A percentile compares a stretch with the other conserved stretches of the same genome.
Evolutionary conservation across 2,329 filamentous ascomycete species (phyloP).

Genomic region (Eutypa lata): DNA sequence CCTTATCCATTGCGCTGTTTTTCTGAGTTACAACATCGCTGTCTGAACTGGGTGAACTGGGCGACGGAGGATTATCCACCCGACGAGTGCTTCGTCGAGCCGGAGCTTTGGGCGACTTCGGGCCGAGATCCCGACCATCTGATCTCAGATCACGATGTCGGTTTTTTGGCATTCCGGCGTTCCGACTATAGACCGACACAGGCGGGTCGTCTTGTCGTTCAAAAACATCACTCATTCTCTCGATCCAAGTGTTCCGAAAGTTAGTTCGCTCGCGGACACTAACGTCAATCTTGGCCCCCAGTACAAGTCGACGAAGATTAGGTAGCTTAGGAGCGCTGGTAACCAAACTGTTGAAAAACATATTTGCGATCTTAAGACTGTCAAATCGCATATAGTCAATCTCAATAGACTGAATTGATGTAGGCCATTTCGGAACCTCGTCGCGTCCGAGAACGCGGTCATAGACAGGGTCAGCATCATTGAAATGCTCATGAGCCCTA

Average conservation of each 20-base stretch:
- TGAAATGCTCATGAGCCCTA: conserved; percentile 63
- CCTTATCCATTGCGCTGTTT: neutral
- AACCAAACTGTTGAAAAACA: conserved; percentile 76
- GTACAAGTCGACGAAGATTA: conserved; percentile 64
- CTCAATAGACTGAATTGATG: conserved; percentile 66
- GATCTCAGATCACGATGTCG: neutral
- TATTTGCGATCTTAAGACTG: conserved; percentile 65
- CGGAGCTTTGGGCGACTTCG: conserved; percentile 1
- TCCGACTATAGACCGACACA: conserved; percentile 12
- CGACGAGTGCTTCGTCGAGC: conserved; percentile 28
- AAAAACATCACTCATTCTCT: conserved; percentile 66
- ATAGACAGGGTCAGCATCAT: conserved; percentile 74
- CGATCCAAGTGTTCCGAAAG: conserved; percentile 76
- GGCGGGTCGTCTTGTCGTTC: conserved; percentile 21
- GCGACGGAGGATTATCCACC: conserved; percentile 13
- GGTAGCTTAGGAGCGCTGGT: conserved; percentile 65
- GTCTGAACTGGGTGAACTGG: conserved; percentile 10
- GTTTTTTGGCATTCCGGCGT: conserved; percentile 4
- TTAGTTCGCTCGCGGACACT: conserved; percentile 79
- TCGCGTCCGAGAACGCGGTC: conserved; percentile 60
- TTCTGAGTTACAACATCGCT: conserved; percentile 7
- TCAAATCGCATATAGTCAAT: conserved; percentile 76
- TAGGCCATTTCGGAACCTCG: conserved; percentile 76
- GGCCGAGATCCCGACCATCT: too few relatives aligned
- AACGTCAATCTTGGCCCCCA: conserved; percentile 75